Conservation (phyloP, 2,329 filamentous ascomycete genomes). For the Fusarium sp. region DNA sequence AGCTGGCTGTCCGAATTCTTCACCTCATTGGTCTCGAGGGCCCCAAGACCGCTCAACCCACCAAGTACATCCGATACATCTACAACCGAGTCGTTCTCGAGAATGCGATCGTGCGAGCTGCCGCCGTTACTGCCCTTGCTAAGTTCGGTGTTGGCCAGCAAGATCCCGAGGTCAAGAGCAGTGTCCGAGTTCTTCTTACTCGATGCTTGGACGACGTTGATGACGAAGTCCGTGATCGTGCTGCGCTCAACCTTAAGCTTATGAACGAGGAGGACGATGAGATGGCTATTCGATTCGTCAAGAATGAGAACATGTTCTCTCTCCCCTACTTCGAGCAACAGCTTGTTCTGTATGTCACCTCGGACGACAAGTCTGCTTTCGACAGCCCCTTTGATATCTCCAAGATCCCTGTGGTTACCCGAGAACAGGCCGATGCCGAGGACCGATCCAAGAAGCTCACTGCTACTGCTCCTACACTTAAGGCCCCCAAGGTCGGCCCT, state of each 20-base stretch:
- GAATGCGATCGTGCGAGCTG: slow-evolving; percentile 95
- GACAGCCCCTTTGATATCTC: slow-evolving; percentile 89
- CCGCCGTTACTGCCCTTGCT: slow-evolving; percentile 93
- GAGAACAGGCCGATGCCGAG: slow-evolving; percentile 95
- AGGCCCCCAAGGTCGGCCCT: slow-evolving; percentile 87
- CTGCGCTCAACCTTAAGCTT: slow-evolving; percentile 89
- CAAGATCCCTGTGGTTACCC: slow-evolving; percentile 91
- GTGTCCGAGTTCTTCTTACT: slow-evolving; percentile 91
- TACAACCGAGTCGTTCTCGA: slow-evolving; percentile 98
- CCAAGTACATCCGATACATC: slow-evolving; percentile 99
- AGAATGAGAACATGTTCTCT: slow-evolving; percentile 97
- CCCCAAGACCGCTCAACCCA: slow-evolving; percentile 94
- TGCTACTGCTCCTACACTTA: slow-evolving; percentile 91
- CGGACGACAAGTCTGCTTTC: slow-evolving; percentile 89
- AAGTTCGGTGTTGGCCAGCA: slow-evolving; percentile 98
- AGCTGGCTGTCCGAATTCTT: slow-evolving; percentile 93
- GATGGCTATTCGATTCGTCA: slow-evolving; percentile 88
- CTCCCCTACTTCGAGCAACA: slow-evolving; percentile 96
- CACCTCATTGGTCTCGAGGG: slow-evolving; percentile 95
- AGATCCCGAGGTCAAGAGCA: slow-evolving; percentile 96
- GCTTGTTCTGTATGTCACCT: slow-evolving; percentile 96
- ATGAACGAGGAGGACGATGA: slow-evolving; percentile 96
- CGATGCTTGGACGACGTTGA: slow-evolving; percentile 97
- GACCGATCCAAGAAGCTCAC: slow-evolving; percentile 98
- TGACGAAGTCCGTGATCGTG: slow-evolving; percentile 96